Base-by-base conservation (phyloP, 2,329 filamentous ascomycete genomes). In the Polytolypa hystricis region DNA sequence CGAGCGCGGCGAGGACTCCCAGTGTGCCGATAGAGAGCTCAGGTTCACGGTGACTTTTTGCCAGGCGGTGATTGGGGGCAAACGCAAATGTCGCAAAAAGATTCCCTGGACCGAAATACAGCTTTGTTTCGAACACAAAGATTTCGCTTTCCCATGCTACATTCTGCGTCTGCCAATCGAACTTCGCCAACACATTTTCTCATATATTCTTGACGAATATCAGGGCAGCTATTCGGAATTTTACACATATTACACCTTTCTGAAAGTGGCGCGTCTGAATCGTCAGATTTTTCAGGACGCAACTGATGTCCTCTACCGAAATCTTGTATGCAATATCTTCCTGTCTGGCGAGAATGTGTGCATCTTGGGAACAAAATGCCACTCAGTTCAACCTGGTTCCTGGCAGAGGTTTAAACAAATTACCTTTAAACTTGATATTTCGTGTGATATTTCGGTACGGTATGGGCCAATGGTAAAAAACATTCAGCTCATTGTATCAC, bases 21-120 rank as follows among this genome's bases (percentile, higher is more conserved):
- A 21, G 31, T 38, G 14, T 35, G n/a, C n/a, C n/a, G 33, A 32
- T 35, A 33, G 35, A 23, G 12, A 38, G 11, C 41, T 40, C 16
- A 35, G 38, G 20, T 10, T 10, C 14, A 33, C 30, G 8, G 34
- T 41, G 10, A 18, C 38, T n/a, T 38, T 12, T 17, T 42, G 41
- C 30, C 41, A 42, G 31, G 41, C 38, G 12, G 26, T 7, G 19
- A n/a, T 41, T 17, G 31, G 17, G 10, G 17, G 15, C 28, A 38
- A 34, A 25, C 38, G 20, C 26, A 43, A 43, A 38, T 43, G 41
- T 32, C 38, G 38, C 30, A 38, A 38, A 36, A 36, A 43, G 19
- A 43, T 43, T 30, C 41, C 35, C 28, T 43, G 38, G 41, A 26
- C 38, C 11, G 41, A 43, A 38, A 38, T n/a, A 41, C 41, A 43